Evolutionary conservation across 805 yeast genomes (phyloP), one percentile per base, ranked within the genome.

Genomic region (Saccharomycopsis amapae): DNA sequence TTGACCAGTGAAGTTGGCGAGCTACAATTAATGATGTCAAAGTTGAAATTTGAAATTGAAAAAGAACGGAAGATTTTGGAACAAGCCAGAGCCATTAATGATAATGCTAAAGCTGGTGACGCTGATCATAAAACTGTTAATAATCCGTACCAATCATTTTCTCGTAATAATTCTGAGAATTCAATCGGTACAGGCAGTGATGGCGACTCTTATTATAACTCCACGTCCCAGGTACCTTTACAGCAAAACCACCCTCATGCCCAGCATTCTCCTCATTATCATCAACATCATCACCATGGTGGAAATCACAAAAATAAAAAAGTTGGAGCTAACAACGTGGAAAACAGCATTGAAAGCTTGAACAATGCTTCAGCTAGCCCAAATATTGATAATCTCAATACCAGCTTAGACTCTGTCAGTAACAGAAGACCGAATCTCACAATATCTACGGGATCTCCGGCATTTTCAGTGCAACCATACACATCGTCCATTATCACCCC

Each of bases 1-100:
- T 61, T 86, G 42, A 63, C 62, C 39, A 50, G 54, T 15, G 85
- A 79, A 44, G 62, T 80, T 23, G 54, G 58, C 5, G 56, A 53
- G 3, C 54, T 74, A 35, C 47, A 56, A 3, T 24, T 26, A 13
- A 43, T 44, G 9, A 35, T 50, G 44, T 48, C 43, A 17, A 50
- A 43, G 38, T 19, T 50, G 9, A 42, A 46, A 28, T 36, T 36
- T 18, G 48, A 50, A 30, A 46, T 50, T 23, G 51, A 50, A 31
- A 46, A 37, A 28, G 53, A 50, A 37, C 31, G 38, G 7, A 35
- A 42, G 23, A 19, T 24, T n/a, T 37, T 45, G 3, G 47, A 37
- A 22, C 40, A 31, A 17, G 20, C 15, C 26, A 19, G 30, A 9
- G 20, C 18, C 5, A 22, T 5, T 7, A 18, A 37, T 22, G 15